Evolutionary conservation across 306 rosid species (phyloP).

Genomic region (Gleditsia sinensis): DNA sequence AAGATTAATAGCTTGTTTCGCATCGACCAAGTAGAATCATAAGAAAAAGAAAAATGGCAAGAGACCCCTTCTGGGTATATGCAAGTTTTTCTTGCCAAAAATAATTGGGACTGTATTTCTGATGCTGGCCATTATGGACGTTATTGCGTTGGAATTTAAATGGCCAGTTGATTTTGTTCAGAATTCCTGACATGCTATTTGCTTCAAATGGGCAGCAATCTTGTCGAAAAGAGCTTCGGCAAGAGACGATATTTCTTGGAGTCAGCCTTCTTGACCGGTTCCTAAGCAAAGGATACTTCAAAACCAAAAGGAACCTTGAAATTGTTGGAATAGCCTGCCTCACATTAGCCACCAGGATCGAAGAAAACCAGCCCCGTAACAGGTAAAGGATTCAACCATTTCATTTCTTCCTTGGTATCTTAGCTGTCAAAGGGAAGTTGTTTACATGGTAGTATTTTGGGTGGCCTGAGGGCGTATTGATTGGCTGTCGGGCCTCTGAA

Average conservation of each 20-base stretch:
- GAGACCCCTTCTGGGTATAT: neutral
- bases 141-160: neutral
- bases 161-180: constrained; percentile 6
- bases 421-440: neutral
- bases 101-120: neutral
- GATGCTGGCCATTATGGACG: neutral
- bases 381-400: constrained; percentile 46
- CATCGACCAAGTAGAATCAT: too few relatives aligned
- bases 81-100: neutral
- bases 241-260: constrained; percentile 86
- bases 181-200: constrained; percentile 23
- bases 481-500: neutral
- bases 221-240: constrained; percentile 57
- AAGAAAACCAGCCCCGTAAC: constrained; percentile 86
- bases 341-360: constrained; percentile 81
- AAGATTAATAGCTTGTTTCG: too few relatives aligned
- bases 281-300: constrained; percentile 81
- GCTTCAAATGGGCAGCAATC: constrained; percentile 54
- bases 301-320: constrained; percentile 57
- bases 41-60: neutral
- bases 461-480: neutral
- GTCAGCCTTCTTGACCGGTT: constrained; percentile 80
- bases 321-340: constrained; percentile 84
- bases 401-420: neutral
- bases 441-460: neutral